Percentiles rank a stretch among this genome's conserved stretches.
Conservation (phyloP, 1,284 basidiomycete genomes). For the Ustilago tritici region DNA sequence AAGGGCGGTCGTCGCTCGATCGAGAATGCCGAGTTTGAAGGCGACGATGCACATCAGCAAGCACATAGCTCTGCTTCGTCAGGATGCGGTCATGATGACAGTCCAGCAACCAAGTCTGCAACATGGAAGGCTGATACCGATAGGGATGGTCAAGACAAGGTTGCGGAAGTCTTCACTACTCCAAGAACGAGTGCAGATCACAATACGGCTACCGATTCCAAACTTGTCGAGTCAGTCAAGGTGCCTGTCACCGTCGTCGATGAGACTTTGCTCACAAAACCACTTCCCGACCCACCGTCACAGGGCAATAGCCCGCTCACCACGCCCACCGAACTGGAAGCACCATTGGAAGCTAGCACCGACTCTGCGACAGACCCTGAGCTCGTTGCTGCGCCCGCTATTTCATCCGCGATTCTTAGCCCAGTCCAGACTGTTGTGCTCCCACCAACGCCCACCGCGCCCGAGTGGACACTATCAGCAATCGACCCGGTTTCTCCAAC, state of each 20-base stretch:
- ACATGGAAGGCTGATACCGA: neutral
- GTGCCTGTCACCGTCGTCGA: neutral
- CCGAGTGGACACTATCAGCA: constrained; percentile 4
- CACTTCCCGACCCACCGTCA: neutral
- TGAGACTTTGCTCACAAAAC: neutral
- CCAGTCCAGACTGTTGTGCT: constrained; percentile 19
- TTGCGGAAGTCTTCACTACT: constrained; percentile 26
- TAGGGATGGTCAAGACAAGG: neutral
- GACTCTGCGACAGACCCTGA: constrained; percentile 2
- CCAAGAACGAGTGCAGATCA: constrained; percentile 34
- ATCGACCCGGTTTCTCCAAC: constrained; percentile 18
- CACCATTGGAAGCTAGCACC: neutral
- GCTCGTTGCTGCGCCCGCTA: constrained; percentile 24
- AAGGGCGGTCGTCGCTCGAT: constrained; percentile 26
- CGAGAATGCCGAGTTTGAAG: constrained; percentile 43
- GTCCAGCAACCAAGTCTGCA: neutral
- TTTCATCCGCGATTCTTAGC: constrained; percentile 5
- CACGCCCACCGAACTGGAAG: neutral
- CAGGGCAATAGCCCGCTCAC: neutral
- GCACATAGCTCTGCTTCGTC: constrained; percentile 43
- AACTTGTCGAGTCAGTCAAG: neutral
- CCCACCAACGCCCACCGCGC: constrained; percentile 25
- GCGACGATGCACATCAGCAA: constrained; percentile 25
- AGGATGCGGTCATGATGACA: constrained; percentile 27
- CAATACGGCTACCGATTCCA: constrained; percentile 2